Evolutionary conservation across 163 green algal species (phyloP).

Genomic region (Volvox carteri): DNA sequence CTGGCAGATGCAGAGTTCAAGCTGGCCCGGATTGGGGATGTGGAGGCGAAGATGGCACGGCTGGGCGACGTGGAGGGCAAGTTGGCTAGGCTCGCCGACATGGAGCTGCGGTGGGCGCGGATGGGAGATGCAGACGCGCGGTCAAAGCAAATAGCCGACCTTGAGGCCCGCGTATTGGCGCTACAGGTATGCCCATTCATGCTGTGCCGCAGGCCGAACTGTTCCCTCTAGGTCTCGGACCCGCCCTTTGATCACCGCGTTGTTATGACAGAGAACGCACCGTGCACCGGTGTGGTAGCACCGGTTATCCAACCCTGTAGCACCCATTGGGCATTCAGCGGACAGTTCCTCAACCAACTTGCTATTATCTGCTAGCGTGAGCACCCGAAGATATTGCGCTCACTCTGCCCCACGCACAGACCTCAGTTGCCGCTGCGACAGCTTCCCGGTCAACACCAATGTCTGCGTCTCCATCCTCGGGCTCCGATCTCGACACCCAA

Average conservation of each 20-base stretch:
- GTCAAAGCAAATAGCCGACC: neutral
- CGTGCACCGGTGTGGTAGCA: too few relatives aligned
- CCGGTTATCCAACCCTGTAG: too few relatives aligned
- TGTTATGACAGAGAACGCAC: too few relatives aligned
- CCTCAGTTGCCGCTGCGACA: slow-evolving; percentile 19
- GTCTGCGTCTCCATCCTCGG: neutral
- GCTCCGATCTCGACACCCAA: neutral
- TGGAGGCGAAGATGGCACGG: slow-evolving; percentile 22
- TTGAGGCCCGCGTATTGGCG: slow-evolving; percentile 25
- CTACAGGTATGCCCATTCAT: slow-evolving; percentile 27
- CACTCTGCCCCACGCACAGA: too few relatives aligned
- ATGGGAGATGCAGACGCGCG: neutral
- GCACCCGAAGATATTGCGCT: too few relatives aligned
- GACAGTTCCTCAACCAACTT: too few relatives aligned
- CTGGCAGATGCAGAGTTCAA: slow-evolving; percentile 10
- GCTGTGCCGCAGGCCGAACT: too few relatives aligned
- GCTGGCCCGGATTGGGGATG: neutral
- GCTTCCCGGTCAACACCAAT: neutral
- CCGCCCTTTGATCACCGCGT: too few relatives aligned
- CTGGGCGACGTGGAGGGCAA: slow-evolving; percentile 27
- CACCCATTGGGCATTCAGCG: too few relatives aligned
- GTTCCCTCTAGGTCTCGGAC: too few relatives aligned
- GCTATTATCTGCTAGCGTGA: too few relatives aligned
- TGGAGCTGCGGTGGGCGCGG: neutral
- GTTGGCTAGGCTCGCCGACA: slow-evolving; percentile 11